phyloP scores from a whole-genome alignment of 306 rosid species.

The Acacia crassicarpa region DNA sequence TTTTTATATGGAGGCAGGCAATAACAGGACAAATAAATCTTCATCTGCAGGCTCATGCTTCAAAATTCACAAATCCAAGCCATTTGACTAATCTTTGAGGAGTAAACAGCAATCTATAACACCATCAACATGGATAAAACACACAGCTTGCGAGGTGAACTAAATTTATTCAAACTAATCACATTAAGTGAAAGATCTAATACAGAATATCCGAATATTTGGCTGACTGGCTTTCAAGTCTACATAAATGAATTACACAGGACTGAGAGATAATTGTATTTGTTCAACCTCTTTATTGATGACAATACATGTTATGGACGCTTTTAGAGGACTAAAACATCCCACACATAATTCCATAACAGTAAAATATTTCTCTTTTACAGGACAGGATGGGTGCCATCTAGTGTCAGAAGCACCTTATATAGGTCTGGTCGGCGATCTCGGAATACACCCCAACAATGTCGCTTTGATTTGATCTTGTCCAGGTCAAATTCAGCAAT shows the following conservation, averaged over 20 bases:
- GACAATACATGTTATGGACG: neutral
- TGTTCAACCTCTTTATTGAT: neutral
- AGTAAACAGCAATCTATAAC: neutral
- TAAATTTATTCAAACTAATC: neutral
- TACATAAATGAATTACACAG: neutral
- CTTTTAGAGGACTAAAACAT: neutral
- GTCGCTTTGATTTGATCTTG: conserved; percentile 72
- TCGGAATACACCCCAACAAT: conserved; percentile 87
- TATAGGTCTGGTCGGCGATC: conserved; percentile 92
- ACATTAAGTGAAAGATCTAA: neutral
- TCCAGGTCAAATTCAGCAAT: conserved; percentile 79
- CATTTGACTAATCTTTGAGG: neutral
- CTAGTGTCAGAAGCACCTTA: conserved; percentile 78
- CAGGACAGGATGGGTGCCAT: conserved; percentile 1
- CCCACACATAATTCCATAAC: neutral
- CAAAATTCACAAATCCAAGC: neutral
- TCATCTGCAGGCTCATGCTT: neutral
- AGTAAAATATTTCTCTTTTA: neutral
- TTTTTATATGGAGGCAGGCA: no score
- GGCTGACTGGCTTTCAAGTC: neutral
- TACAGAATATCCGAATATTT: neutral
- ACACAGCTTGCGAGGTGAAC: neutral
- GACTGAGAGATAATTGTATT: neutral
- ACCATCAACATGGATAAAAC: neutral
- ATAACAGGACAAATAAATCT: no score